These are phyloP conservation scores for Phyllostachys edulis DNA, from an alignment of 176 grass and related monocot genomes.

Conservation along the genomic window DNA sequence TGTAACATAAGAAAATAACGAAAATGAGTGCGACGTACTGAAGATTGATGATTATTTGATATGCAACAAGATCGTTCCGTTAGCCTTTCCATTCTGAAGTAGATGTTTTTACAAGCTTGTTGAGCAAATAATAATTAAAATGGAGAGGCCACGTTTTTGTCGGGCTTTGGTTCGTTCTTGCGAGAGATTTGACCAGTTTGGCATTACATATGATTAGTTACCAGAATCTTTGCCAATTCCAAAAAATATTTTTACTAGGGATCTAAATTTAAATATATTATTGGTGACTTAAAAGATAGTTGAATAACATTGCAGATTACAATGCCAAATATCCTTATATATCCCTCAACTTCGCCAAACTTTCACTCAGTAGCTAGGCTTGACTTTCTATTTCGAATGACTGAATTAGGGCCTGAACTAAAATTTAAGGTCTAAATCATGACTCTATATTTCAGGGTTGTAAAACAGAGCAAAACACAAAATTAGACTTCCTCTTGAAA, in stretches of 20 bases:
- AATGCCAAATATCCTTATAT: not conserved
- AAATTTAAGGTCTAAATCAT: not conserved
- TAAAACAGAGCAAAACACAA: not conserved
- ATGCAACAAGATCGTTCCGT: constrained; percentile 5
- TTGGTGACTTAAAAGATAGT: not conserved
- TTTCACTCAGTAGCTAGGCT: no score
- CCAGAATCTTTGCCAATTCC: not conserved
- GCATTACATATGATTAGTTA: not conserved
- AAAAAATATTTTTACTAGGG: not conserved
- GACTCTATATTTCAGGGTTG: not conserved
- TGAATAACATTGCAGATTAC: not conserved
- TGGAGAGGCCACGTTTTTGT: not conserved
- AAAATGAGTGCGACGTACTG: constrained; percentile 22
- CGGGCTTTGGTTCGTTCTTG: not conserved
- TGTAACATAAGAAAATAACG: constrained; percentile 49
- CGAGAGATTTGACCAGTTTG: not conserved
- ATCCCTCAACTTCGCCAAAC: no score
- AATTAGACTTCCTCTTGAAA: not conserved
- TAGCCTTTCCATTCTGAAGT: constrained; percentile 33
- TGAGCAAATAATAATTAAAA: not conserved
- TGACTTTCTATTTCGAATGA: not conserved
- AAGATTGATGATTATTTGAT: not conserved
- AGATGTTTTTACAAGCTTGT: not conserved
- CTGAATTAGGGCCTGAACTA: not conserved
- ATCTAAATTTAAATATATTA: not conserved